These are phyloP conservation scores for Lagenaria siceraria DNA, from an alignment of 306 rosid genomes.

Conservation along the genomic window DNA sequence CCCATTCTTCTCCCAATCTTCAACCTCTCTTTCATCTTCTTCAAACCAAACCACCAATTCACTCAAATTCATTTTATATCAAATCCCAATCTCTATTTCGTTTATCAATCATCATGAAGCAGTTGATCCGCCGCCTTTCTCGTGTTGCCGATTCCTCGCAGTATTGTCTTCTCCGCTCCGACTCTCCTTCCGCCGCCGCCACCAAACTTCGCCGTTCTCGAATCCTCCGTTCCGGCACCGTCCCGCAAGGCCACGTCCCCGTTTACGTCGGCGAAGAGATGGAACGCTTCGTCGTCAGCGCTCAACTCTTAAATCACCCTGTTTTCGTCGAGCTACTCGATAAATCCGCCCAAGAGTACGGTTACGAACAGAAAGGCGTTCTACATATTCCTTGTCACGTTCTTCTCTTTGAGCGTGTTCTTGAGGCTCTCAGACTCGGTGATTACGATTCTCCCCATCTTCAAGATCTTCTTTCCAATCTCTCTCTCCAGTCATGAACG, in stretches of 20 bases:
- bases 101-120: conserved; percentile 36
- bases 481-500: conserved; percentile 13
- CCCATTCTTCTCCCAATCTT: not conserved
- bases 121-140: conserved; percentile 64
- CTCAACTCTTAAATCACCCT: conserved; percentile 77
- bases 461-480: conserved; percentile 34
- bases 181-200: not conserved
- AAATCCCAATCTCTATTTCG: not conserved
- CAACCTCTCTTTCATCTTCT: not conserved
- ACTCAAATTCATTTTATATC: not conserved
- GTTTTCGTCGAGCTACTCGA: conserved; percentile 68
- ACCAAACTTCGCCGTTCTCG: conserved; percentile 15
- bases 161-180: conserved; percentile 58
- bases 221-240: conserved; percentile 6
- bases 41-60: not conserved
- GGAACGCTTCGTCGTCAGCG: conserved; percentile 64
- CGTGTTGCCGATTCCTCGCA: conserved; percentile 87
- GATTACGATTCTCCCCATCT: conserved; percentile 33
- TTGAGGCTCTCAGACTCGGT: conserved; percentile 57
- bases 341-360: conserved; percentile 85
- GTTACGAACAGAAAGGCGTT: conserved; percentile 78
- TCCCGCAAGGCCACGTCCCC: conserved; percentile 76
- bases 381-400: conserved; percentile 80
- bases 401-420: conserved; percentile 66
- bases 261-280: conserved; percentile 92